phyloP scores from a whole-genome alignment of 495 filamentous ascomycete species.

The Cryomyces minteri region DNA sequence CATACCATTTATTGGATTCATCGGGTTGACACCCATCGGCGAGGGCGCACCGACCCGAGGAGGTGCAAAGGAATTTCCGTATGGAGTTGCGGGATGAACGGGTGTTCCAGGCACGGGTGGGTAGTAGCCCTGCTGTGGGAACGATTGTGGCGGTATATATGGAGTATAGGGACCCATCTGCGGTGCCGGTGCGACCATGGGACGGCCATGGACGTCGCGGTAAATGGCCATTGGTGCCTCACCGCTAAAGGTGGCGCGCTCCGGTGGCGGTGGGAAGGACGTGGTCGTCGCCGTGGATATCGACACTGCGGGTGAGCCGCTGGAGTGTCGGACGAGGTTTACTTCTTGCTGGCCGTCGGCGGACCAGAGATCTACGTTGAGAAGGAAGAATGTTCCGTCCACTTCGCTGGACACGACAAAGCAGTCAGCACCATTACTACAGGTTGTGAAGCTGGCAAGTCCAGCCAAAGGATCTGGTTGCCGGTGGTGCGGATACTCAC shows the following conservation, averaged over 20 bases:
- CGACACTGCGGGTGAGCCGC: conserved; percentile 54
- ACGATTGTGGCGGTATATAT: background rate
- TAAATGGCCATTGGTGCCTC: background rate
- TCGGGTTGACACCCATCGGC: background rate
- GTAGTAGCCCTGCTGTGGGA: background rate
- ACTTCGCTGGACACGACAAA: conserved; percentile 34
- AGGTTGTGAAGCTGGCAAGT: too few species aligned
- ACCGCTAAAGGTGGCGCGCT: conserved; percentile 3
- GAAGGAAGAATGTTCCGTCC: conserved; percentile 77
- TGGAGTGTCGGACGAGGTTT: conserved; percentile 77
- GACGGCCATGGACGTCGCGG: conserved; percentile 3
- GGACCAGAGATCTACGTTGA: conserved; percentile 87
- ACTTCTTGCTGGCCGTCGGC: conserved; percentile 72
- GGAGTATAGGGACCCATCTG: conserved; percentile 1
- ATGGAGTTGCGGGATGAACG: background rate
- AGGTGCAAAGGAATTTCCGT: background rate
- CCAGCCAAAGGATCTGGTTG: too few species aligned
- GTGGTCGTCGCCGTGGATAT: conserved; percentile 70
- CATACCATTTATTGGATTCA: background rate
- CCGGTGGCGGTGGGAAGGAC: conserved; percentile 44
- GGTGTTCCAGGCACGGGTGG: background rate
- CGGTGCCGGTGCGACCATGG: conserved; percentile 1
- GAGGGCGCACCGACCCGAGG: background rate
- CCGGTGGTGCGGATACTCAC: conserved; percentile 29
- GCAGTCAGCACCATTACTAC: background rate